Conservation (phyloP, 2,329 filamentous ascomycete genomes). For the Penicillium sp. region DNA sequence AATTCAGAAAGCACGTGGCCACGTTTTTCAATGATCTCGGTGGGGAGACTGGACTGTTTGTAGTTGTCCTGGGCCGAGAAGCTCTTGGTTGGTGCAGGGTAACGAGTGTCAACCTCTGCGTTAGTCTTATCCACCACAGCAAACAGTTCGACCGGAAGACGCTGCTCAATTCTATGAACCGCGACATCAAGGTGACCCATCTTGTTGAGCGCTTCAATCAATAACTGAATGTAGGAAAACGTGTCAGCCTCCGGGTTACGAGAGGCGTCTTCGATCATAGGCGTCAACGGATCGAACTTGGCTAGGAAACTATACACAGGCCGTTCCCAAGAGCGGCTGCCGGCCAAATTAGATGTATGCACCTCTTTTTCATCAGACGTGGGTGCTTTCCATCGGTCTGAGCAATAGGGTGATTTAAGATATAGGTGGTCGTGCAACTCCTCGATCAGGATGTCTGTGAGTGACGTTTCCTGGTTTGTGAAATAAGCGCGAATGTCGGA, state of each 20-base stretch:
- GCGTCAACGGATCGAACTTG: constrained; percentile 53
- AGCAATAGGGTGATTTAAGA: constrained; percentile 95
- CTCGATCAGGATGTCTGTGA: constrained; percentile 95
- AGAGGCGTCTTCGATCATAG: constrained; percentile 79
- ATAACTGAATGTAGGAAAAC: constrained; percentile 84
- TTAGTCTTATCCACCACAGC: constrained; percentile 92
- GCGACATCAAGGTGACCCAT: constrained; percentile 82
- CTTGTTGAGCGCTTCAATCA: constrained; percentile 87
- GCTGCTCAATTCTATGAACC: constrained; percentile 86
- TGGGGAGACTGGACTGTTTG: constrained; percentile 57
- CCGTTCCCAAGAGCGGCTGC: constrained; percentile 51
- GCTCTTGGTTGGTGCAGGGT: constrained; percentile 72
- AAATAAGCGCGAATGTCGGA: constrained; percentile 84
- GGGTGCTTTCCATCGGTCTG: constrained; percentile 88
- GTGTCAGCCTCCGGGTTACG: constrained; percentile 95
- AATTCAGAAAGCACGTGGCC: constrained; percentile 88
- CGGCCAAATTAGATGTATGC: constrained; percentile 27
- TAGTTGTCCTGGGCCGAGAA: constrained; percentile 47
- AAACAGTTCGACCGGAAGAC: constrained; percentile 90
- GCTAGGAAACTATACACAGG: constrained; percentile 59
- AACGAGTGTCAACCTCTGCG: constrained; percentile 86
- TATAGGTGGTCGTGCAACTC: constrained; percentile 97
- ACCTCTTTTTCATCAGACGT: constrained; percentile 39
- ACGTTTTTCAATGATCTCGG: constrained; percentile 71
- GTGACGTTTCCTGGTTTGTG: constrained; percentile 83